A percentile compares a stretch with the other conserved stretches of the same genome.
Evolutionary conservation across 192 early-diverging fungal species (phyloP).

Genomic region (Thamnidium elegans): DNA sequence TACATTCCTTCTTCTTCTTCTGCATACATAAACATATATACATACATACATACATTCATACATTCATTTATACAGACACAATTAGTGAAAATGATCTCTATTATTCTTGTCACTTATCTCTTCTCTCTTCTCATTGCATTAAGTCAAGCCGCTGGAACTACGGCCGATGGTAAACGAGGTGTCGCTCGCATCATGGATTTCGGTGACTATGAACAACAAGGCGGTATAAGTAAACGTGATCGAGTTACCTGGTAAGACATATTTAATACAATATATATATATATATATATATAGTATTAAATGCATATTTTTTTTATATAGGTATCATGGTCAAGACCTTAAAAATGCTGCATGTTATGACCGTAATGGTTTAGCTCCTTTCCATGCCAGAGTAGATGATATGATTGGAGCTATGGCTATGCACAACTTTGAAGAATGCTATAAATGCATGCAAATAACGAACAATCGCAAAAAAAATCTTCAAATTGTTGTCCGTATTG

Average conservation of each 20-base stretch:
- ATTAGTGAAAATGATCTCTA: background rate
- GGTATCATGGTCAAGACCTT: constrained; percentile 38
- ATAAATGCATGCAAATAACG: constrained; percentile 37
- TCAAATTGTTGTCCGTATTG: constrained; percentile 27
- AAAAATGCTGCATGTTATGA: constrained; percentile 45
- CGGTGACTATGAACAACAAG: background rate
- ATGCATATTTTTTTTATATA: background rate
- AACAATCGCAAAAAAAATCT: constrained; percentile 20
- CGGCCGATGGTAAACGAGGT: background rate
- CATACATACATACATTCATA: constrained; percentile 9
- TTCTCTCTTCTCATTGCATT: constrained; percentile 3
- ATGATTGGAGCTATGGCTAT: constrained; percentile 44
- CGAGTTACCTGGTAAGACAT: too few relatives aligned
- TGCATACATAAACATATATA: too few relatives aligned
- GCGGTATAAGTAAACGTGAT: too few relatives aligned
- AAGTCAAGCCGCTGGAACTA: background rate
- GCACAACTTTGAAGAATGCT: constrained; percentile 36
- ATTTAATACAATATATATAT: too few relatives aligned
- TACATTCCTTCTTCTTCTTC: constrained; percentile 2
- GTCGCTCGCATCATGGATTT: constrained; percentile 6
- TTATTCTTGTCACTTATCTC: background rate
- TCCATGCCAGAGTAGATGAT: constrained; percentile 30
- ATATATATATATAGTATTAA: too few relatives aligned
- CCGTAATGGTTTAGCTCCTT: constrained; percentile 32
- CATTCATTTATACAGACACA: constrained; percentile 5